Percentiles rank a stretch among this genome's conserved stretches.
These are phyloP conservation scores for Alternaria triticina DNA, from an alignment of 2,329 filamentous ascomycete species.

Conservation along the genomic window DNA sequence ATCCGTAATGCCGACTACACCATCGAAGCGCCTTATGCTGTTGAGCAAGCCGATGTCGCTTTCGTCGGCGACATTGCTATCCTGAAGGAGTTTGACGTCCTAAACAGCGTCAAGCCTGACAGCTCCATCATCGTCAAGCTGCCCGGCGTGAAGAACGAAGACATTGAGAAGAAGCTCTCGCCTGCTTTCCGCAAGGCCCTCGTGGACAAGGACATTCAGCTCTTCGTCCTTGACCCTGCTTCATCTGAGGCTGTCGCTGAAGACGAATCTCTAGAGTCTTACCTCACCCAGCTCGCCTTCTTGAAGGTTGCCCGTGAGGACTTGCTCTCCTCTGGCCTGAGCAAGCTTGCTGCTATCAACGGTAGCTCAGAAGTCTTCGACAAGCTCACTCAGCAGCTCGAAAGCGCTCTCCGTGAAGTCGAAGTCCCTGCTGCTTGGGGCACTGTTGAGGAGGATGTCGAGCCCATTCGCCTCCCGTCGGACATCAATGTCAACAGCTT, in stretches of 20 bases:
- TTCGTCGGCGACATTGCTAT: conserved; percentile 82
- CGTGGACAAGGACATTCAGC: conserved; percentile 70
- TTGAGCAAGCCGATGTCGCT: conserved; percentile 78
- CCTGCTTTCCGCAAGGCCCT: conserved; percentile 73
- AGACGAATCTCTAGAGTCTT: conserved; percentile 65
- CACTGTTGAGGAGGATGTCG: conserved; percentile 67
- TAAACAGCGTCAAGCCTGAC: conserved; percentile 71
- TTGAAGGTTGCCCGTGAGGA: conserved; percentile 76
- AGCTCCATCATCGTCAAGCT: conserved; percentile 79
- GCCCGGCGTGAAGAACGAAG: conserved; percentile 82
- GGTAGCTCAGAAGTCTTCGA: conserved; percentile 68
- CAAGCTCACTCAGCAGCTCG: conserved; percentile 65
- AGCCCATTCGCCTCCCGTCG: conserved; percentile 62
- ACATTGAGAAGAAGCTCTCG: conserved; percentile 85
- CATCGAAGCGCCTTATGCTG: conserved; percentile 82
- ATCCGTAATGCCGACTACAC: conserved; percentile 82
- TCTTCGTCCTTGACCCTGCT: conserved; percentile 78
- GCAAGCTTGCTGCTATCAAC: conserved; percentile 69
- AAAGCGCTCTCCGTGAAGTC: conserved; percentile 72
- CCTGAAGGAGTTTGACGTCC: conserved; percentile 76
- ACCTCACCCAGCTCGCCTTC: conserved; percentile 82
- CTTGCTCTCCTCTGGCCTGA: conserved; percentile 65
- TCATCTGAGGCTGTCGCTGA: conserved; percentile 72
- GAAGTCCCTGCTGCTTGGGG: conserved; percentile 83
- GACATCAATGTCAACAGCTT: conserved; percentile 83